phyloP scores from a whole-genome alignment of 192 early-diverging fungal species.

The Chytriomyces confervae region DNA sequence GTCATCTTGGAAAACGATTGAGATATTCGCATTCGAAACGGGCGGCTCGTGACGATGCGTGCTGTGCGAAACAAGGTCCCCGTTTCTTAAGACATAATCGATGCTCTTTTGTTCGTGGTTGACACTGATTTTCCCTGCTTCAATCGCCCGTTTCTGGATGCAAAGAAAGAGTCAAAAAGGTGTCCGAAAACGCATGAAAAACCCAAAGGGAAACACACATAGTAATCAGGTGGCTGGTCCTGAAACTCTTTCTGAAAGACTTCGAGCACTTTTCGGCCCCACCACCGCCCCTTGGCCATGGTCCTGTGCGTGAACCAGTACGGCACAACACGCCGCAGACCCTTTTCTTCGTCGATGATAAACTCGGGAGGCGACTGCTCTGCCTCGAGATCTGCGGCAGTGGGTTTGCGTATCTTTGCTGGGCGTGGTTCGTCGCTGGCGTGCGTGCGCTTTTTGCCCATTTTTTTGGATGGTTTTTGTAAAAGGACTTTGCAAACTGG shows the following conservation, averaged over 20 bases:
- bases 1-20: conserved; percentile 66
- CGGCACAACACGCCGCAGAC: conserved; percentile 64
- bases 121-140: conserved; percentile 79
- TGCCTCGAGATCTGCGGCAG: not conserved
- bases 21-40: conserved; percentile 66
- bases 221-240: conserved; percentile 80
- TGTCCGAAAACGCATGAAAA: no score
- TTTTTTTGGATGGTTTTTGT: no score
- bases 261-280: conserved; percentile 72
- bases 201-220: conserved; percentile 53
- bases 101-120: conserved; percentile 65
- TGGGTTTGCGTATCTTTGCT: no score
- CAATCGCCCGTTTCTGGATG: conserved; percentile 69
- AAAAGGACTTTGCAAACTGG: no score
- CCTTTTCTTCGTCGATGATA: not conserved
- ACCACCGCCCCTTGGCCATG: conserved; percentile 88
- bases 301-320: conserved; percentile 83
- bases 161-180: not conserved
- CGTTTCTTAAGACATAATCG: conserved; percentile 74
- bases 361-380: not conserved
- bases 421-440: no score
- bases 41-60: conserved; percentile 98
- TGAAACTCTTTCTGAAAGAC: conserved; percentile 89
- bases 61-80: conserved; percentile 79
- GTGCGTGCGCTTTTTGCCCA: no score